Conservation (phyloP, 768 basidiomycete genomes). For the Tricholoma saponaceum region DNA sequence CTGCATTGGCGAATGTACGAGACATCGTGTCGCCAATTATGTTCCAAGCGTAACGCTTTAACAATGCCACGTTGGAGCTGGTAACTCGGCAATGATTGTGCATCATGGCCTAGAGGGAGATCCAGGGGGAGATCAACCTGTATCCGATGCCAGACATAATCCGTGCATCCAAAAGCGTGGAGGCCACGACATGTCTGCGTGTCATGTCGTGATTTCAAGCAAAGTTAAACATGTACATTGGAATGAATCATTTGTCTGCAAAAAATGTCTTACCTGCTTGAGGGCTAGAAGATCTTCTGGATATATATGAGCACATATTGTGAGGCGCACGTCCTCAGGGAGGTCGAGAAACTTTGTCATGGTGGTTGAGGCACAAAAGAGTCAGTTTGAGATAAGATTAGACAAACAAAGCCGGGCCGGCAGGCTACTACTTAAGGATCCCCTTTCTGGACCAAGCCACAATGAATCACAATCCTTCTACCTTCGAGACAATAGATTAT, state of each 20-base stretch:
- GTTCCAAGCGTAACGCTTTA: slow-evolving; percentile 44
- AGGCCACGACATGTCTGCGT: slow-evolving; percentile 59
- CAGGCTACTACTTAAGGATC: slow-evolving; percentile 20
- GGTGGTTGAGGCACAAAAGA: not conserved
- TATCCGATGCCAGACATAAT: slow-evolving; percentile 56
- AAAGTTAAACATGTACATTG: no score
- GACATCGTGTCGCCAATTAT: slow-evolving; percentile 40
- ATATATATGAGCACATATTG: slow-evolving; percentile 27
- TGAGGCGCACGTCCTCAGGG: slow-evolving; percentile 42
- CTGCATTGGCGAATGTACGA: slow-evolving; percentile 30
- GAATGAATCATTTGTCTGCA: not conserved
- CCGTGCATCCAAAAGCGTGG: slow-evolving; percentile 44
- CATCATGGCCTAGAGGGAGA: slow-evolving; percentile 29
- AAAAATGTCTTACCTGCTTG: slow-evolving; percentile 38
- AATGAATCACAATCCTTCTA: slow-evolving; percentile 28
- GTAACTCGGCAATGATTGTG: slow-evolving; percentile 30
- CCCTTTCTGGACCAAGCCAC: slow-evolving; percentile 21
- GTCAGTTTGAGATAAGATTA: not conserved
- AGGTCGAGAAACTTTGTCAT: slow-evolving; percentile 26
- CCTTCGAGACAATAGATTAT: slow-evolving; percentile 27
- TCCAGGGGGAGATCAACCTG: slow-evolving; percentile 45
- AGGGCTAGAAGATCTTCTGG: slow-evolving; percentile 42
- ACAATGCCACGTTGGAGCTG: slow-evolving; percentile 39
- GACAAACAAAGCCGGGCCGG: slow-evolving; percentile 11
- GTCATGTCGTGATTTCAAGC: slow-evolving; percentile 11